Conservation (phyloP, 139 green algal genomes). For the Chlorella sp. region DNA sequence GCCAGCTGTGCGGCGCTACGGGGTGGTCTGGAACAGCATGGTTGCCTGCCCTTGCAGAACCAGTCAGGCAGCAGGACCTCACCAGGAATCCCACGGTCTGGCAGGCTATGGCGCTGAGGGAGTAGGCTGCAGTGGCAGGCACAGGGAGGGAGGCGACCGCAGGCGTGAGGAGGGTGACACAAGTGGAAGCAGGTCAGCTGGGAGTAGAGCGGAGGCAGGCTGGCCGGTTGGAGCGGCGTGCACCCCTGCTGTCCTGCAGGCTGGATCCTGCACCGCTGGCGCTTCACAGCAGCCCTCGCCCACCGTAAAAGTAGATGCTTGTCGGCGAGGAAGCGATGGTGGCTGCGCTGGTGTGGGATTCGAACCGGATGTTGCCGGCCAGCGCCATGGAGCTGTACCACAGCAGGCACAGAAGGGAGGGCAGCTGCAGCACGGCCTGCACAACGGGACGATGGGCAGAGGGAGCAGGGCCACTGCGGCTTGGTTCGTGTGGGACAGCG, state of each 20-base stretch:
- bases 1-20: too few relatives aligned
- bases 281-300: not conserved
- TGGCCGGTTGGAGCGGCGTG: too few relatives aligned
- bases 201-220: too few relatives aligned
- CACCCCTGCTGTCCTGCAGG: too few relatives aligned
- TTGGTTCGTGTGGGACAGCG: not conserved
- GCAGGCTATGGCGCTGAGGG: not conserved
- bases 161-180: too few relatives aligned
- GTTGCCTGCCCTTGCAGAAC: too few relatives aligned
- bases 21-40: too few relatives aligned
- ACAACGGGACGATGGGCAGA: not conserved
- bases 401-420: constrained; percentile 8
- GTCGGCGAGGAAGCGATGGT: not conserved
- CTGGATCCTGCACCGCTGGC: not conserved
- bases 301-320: not conserved
- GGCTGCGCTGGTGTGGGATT: not conserved
- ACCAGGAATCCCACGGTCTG: not conserved
- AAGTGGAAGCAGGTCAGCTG: too few relatives aligned
- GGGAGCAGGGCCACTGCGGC: not conserved
- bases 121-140: not conserved
- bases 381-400: not conserved
- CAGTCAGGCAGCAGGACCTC: not conserved
- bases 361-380: constrained; percentile 2
- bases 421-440: constrained; percentile 1
- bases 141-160: too few relatives aligned